Conservation (phyloP, 257 asterid species). For the Solanum etuberosum region DNA sequence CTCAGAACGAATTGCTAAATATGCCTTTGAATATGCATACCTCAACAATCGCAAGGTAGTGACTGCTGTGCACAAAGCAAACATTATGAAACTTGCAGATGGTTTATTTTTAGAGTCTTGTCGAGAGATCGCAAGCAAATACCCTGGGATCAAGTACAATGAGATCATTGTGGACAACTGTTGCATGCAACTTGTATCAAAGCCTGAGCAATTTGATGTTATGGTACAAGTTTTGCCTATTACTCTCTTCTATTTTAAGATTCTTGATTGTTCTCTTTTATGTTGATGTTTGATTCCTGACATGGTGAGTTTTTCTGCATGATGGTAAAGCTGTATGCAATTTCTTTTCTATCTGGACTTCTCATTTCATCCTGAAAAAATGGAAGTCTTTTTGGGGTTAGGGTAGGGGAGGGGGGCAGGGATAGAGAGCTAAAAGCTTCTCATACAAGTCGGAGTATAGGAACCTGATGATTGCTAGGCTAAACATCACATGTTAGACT, state of each 20-base stretch:
- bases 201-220: constrained; percentile 98
- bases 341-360: not conserved
- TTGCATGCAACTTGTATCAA: constrained; percentile 99
- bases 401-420: not conserved
- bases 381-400: not conserved
- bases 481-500: not conserved
- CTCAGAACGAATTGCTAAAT: constrained; percentile 90
- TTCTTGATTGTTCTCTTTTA: not conserved
- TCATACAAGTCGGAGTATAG: not conserved
- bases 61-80: constrained; percentile 97
- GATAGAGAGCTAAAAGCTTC: not conserved
- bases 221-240: constrained; percentile 41
- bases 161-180: constrained; percentile 98
- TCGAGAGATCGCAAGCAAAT: constrained; percentile 89
- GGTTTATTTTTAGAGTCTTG: constrained; percentile 93
- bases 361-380: not conserved
- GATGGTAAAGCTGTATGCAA: not conserved
- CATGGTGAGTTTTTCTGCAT: not conserved
- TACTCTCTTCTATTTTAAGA: not conserved
- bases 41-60: constrained; percentile 92
- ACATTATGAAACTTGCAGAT: constrained; percentile 98
- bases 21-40: constrained; percentile 97
- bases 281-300: not conserved
- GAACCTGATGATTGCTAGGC: not conserved
- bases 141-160: constrained; percentile 75